These are phyloP conservation scores for Leccinum colubrinum DNA, from an alignment of 1,284 basidiomycete genomes.

Conservation along the genomic window DNA sequence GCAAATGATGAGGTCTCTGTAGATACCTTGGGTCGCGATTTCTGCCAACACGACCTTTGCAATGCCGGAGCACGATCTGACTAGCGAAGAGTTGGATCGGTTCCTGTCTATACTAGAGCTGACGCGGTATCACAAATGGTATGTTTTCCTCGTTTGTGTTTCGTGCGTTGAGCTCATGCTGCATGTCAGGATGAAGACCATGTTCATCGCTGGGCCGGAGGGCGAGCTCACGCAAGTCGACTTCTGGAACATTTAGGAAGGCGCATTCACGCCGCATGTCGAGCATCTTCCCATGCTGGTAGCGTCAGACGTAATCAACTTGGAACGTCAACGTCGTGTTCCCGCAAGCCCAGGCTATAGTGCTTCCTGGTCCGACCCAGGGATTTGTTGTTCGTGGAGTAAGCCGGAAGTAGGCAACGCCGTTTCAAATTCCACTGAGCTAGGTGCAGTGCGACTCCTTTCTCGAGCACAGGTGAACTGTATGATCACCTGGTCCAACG, in stretches of 20 bases:
- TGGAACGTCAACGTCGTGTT: conserved; percentile 73
- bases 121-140: conserved; percentile 79
- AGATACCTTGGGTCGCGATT: too few species aligned
- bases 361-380: conserved; percentile 64
- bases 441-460: conserved; percentile 49
- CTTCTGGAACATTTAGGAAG: conserved; percentile 87
- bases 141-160: conserved; percentile 18
- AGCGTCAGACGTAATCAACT: conserved; percentile 85
- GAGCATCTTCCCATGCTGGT: conserved; percentile 61
- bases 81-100: conserved; percentile 61
- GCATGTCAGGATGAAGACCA: conserved; percentile 54
- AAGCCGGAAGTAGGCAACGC: conserved; percentile 57
- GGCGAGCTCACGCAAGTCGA: conserved; percentile 87
- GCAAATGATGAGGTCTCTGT: too few species aligned
- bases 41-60: conserved; percentile 29
- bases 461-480: conserved; percentile 54
- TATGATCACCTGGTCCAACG: conserved; percentile 68
- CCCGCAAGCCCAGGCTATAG: conserved; percentile 80
- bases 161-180: conserved; percentile 8
- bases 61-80: conserved; percentile 58
- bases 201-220: conserved; percentile 31
- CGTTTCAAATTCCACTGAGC: conserved; percentile 72
- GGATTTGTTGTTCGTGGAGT: conserved; percentile 83
- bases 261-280: conserved; percentile 56
- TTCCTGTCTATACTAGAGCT: conserved; percentile 64